phyloP scores from a whole-genome alignment of 306 rosid genomes.

The Fragaria nilgerrensis region DNA sequence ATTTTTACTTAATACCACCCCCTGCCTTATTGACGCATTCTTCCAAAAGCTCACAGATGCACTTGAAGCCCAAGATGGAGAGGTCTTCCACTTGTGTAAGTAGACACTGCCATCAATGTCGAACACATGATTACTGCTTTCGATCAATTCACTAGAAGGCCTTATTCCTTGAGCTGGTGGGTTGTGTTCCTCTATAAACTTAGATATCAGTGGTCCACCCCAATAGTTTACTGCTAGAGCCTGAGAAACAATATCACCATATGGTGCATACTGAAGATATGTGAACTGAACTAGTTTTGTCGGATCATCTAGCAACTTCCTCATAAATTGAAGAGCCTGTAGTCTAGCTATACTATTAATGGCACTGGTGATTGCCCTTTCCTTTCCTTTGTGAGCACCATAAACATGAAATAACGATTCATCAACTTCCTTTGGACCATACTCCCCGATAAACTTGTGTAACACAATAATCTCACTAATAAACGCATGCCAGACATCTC shows the following conservation, averaged over 20 bases:
- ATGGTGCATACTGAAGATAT: slow-evolving; percentile 64
- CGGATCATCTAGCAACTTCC: slow-evolving; percentile 85
- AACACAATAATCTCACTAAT: slow-evolving; percentile 71
- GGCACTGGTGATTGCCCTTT: slow-evolving; percentile 64
- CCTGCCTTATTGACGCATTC: slow-evolving; percentile 55
- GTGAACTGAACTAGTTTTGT: slow-evolving; percentile 82
- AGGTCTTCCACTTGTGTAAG: slow-evolving; percentile 83
- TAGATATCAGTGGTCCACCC: slow-evolving; percentile 77
- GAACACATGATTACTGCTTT: slow-evolving; percentile 56
- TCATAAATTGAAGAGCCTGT: slow-evolving; percentile 76
- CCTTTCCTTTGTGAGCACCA: slow-evolving; percentile 76
- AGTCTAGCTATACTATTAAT: slow-evolving; percentile 76
- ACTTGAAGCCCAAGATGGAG: slow-evolving; percentile 77
- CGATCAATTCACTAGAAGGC: slow-evolving; percentile 44
- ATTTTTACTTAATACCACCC: slow-evolving; percentile 79
- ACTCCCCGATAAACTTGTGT: slow-evolving; percentile 69
- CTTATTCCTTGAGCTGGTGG: slow-evolving; percentile 36
- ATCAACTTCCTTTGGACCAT: slow-evolving; percentile 74
- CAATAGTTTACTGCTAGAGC: slow-evolving; percentile 83
- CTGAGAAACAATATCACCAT: slow-evolving; percentile 73
- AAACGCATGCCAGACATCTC: slow-evolving; percentile 92
- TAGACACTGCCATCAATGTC: slow-evolving; percentile 93
- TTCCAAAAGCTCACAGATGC: slow-evolving; percentile 76
- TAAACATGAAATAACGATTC: slow-evolving; percentile 59
- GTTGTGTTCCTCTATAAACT: slow-evolving; percentile 38